Evolutionary conservation across 1,139 yeast species (phyloP), one percentile per base, ranked within the genome.

Genomic region (Williopsis jadinii): DNA sequence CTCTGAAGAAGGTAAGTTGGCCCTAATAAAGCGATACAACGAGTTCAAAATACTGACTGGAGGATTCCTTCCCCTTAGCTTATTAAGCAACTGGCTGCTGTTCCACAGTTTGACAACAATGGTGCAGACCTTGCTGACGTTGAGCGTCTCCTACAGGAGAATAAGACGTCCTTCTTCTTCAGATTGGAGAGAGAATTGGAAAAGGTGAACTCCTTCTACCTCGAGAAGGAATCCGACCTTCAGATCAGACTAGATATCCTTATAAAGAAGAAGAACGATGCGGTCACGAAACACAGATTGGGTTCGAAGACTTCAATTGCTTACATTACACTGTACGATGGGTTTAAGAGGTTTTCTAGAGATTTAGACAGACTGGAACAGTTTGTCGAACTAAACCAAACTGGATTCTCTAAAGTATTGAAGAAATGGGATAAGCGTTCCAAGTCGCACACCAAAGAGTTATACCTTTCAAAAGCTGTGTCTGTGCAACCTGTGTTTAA

Each of bases 391-490:
- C 70, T 92, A 46, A 92, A 92, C 59, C 96, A 92, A 56, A 87
- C 95, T 0, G 98, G 97, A 13, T 92, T 92, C 62, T 81, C 94
- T 28, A 92, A 92, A 63, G 97, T 87, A 30, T 75, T 92, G 53
- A 92, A 92, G 60, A 92, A 92, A 66, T 92, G 98, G 98, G 98
- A 92, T 62, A 92, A 92, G 63, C 71, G 97, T 47, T 87, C 97
- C 14, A 88, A 90, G 55, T 85, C 95, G 2, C 95, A 87, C 53
- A 90, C 97, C 9, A 88, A 88, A 59, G 98, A 92, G 60, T 70
- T 92, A 41, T 92, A 90, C 59, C 72, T 92, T 36, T 81, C 87
- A 39, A 81, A 97, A 1, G 97, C 97, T 0, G 96, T 92, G 10
- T 87, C 87, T 49, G 95, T 92, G 3, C 98, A 92, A 60, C 98